Conservation (phyloP, 148 eudicot species). For the Amaranthus palmeri region DNA sequence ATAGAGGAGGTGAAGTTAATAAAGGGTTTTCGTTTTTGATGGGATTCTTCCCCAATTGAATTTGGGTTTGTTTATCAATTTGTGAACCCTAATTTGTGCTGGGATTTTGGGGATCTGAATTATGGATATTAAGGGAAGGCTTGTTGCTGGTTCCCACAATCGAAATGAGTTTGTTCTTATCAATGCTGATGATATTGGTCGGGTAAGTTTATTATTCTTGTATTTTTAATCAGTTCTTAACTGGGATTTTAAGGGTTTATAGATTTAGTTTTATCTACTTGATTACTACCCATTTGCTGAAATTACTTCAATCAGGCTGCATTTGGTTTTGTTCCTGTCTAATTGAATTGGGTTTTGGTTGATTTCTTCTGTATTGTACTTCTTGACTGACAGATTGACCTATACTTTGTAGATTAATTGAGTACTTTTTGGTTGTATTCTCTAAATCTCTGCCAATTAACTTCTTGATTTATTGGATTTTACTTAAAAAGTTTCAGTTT, state of each 20-base stretch:
- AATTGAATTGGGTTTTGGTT: constrained; percentile 7
- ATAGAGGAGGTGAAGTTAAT: constrained; percentile 3
- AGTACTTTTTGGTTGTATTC: background rate
- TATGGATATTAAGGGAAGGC: constrained; percentile 64
- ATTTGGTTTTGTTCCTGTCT: constrained; percentile 4
- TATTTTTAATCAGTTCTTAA: background rate
- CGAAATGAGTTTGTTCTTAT: constrained; percentile 72
- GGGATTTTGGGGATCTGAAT: constrained; percentile 20
- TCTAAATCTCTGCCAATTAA: too few species aligned
- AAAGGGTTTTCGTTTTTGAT: background rate
- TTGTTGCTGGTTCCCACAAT: constrained; percentile 79
- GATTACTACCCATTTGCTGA: constrained; percentile 13
- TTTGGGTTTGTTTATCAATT: too few species aligned
- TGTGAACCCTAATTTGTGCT: background rate
- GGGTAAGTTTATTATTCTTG: constrained; percentile 32
- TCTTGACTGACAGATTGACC: too few species aligned
- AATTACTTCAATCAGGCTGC: constrained; percentile 17
- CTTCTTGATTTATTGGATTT: too few species aligned
- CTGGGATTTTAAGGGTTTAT: constrained; percentile 9
- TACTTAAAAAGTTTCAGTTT: too few species aligned
- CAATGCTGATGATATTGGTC: constrained; percentile 77
- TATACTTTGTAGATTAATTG: background rate
- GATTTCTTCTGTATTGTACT: background rate
- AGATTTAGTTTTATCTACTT: background rate
- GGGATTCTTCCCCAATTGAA: too few species aligned